Conservation (phyloP, 2,329 filamentous ascomycete genomes). For the Verticillium dahliae region DNA sequence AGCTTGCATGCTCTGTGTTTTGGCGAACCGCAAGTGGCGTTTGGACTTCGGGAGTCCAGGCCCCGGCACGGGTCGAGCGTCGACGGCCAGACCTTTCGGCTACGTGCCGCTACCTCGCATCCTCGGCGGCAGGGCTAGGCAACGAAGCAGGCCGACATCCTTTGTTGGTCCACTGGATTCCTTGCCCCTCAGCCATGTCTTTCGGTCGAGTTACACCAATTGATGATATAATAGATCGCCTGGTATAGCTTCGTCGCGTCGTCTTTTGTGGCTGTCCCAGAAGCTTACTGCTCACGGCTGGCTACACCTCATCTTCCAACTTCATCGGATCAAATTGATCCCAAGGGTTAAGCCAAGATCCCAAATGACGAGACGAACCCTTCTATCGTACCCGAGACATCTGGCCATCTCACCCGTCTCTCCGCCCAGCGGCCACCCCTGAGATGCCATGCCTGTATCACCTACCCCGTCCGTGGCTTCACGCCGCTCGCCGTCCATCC, state of each 20-base stretch:
- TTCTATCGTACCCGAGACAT: too few relatives aligned
- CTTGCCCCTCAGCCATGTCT: neutral
- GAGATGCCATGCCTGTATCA: neutral
- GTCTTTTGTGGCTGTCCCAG: neutral
- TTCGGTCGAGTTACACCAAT: constrained; percentile 3
- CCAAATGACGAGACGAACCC: too few relatives aligned
- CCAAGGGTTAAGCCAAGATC: neutral
- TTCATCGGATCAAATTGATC: neutral
- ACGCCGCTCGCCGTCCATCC: neutral
- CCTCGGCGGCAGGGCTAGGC: neutral
- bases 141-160: neutral
- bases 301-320: neutral
- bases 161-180: constrained; percentile 3
- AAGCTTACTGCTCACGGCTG: neutral
- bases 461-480: neutral
- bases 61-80: neutral
- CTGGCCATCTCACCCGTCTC: too few relatives aligned
- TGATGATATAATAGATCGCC: neutral
- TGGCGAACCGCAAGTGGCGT: neutral
- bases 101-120: neutral
- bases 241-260: neutral
- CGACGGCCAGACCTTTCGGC: neutral
- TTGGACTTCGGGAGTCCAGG: constrained; percentile 5
- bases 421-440: too few relatives aligned
- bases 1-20: neutral